Conservation (phyloP, 441 rosid species). For the Pelargonium citronellum region DNA sequence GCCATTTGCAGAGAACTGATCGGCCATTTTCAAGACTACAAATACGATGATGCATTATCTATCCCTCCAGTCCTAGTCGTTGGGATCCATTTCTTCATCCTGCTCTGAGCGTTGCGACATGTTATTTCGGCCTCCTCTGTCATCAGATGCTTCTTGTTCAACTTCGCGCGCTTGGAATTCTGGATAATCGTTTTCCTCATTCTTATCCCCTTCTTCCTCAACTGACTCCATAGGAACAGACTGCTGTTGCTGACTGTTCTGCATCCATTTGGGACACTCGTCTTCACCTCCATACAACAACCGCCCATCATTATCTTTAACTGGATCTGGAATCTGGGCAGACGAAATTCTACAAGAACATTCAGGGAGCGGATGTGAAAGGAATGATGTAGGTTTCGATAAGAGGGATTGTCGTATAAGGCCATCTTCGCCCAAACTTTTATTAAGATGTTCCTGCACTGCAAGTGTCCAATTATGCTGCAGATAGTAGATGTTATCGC, state of each 20-base stretch:
- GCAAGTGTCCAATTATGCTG: constrained; percentile 61
- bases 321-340: constrained; percentile 30
- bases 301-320: constrained; percentile 46
- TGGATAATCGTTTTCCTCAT: constrained; percentile 40
- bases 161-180: constrained; percentile 51
- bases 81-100: constrained; percentile 93
- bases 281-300: constrained; percentile 72
- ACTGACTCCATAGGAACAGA: constrained; percentile 26
- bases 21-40: constrained; percentile 19
- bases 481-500: constrained; percentile 72
- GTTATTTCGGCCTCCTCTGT: constrained; percentile 37
- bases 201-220: constrained; percentile 33
- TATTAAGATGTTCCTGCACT: constrained; percentile 70
- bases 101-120: constrained; percentile 43
- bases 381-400: constrained; percentile 61
- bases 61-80: constrained; percentile 45
- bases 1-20: constrained; percentile 25
- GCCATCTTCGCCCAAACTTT: constrained; percentile 71
- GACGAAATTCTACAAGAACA: constrained; percentile 78
- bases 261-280: constrained; percentile 87
- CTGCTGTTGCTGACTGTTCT: constrained; percentile 25
- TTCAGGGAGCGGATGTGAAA: constrained; percentile 93
- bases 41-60: constrained; percentile 15
- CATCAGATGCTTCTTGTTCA: constrained; percentile 58
- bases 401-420: constrained; percentile 57